Conservation (phyloP, 2,329 filamentous ascomycete species). For the Bipolaris bicolor region DNA sequence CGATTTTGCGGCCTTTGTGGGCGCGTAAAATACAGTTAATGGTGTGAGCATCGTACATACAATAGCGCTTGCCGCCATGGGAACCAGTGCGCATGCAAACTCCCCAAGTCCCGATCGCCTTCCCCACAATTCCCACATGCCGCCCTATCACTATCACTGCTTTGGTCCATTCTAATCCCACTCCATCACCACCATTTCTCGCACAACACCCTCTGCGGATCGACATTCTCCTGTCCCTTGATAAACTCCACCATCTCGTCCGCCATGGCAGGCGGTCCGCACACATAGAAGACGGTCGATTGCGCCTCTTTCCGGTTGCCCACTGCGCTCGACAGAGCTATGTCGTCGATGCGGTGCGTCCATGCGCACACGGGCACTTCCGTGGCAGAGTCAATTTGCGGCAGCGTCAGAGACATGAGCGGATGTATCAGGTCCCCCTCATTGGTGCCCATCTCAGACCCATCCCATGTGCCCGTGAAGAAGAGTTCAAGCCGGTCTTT, state of each 20-base stretch:
- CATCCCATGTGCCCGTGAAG: conserved; percentile 45
- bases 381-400: conserved; percentile 36
- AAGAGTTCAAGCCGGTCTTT: conserved; percentile 45
- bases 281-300: conserved; percentile 55
- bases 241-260: conserved; percentile 54
- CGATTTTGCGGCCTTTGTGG: conserved; percentile 30
- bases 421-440: conserved; percentile 39
- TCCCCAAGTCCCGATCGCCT: conserved; percentile 2
- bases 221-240: conserved; percentile 47
- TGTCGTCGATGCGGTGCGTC: conserved; percentile 43
- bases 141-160: not conserved
- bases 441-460: conserved; percentile 29
- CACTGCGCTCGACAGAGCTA: conserved; percentile 50
- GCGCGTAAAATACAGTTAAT: conserved; percentile 35
- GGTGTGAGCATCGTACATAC: conserved; percentile 29
- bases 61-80: conserved; percentile 23
- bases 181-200: conserved; percentile 59
- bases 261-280: conserved; percentile 57
- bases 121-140: conserved; percentile 6
- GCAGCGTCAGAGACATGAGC: conserved; percentile 42
- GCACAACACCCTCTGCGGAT: conserved; percentile 51
- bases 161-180: not conserved
- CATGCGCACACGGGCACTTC: conserved; percentile 41
- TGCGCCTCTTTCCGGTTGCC: conserved; percentile 44
- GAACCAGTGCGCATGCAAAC: conserved; percentile 6